A percentile compares a stretch with the other conserved stretches of the same genome.
Conservation (phyloP, 2,329 filamentous ascomycete species). For the Fusarium haematococcum region DNA sequence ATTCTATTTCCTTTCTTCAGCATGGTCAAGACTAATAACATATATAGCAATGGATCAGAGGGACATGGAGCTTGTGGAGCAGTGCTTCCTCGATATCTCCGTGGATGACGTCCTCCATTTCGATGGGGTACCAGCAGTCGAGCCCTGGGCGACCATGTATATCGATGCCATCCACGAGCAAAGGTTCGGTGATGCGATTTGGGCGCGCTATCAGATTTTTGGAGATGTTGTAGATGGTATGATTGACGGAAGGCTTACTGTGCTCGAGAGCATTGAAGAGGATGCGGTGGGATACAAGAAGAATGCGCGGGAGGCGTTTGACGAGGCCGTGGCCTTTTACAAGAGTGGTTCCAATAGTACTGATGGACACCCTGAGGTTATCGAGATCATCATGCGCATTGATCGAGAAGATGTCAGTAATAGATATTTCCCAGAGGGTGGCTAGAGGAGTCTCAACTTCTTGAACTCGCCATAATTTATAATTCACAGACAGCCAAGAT, state of each 20-base stretch:
- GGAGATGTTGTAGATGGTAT: background rate
- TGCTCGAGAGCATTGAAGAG: conserved; percentile 4
- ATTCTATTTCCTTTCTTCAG: background rate
- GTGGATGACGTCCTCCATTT: conserved; percentile 1
- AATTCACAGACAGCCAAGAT: background rate
- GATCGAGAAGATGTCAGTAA: background rate
- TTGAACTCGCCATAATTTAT: too few species aligned
- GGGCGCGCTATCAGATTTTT: conserved; percentile 1
- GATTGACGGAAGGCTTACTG: background rate
- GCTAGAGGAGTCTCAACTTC: background rate
- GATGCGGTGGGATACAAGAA: conserved; percentile 30
- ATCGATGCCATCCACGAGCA: background rate
- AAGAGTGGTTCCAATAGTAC: background rate
- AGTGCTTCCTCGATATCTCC: conserved; percentile 7
- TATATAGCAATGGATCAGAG: background rate
- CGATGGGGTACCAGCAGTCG: conserved; percentile 44
- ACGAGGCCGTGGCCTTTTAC: conserved; percentile 1
- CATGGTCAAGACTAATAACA: background rate
- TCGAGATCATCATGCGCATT: conserved; percentile 6
- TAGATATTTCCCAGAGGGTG: background rate
- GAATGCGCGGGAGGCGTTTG: background rate
- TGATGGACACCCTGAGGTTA: conserved; percentile 1
- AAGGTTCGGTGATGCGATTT: conserved; percentile 10
- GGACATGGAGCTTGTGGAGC: background rate
- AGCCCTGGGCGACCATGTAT: conserved; percentile 41